Evolutionary conservation across 345 rosid genomes (phyloP).

Genomic region (Populus pruinosa): DNA sequence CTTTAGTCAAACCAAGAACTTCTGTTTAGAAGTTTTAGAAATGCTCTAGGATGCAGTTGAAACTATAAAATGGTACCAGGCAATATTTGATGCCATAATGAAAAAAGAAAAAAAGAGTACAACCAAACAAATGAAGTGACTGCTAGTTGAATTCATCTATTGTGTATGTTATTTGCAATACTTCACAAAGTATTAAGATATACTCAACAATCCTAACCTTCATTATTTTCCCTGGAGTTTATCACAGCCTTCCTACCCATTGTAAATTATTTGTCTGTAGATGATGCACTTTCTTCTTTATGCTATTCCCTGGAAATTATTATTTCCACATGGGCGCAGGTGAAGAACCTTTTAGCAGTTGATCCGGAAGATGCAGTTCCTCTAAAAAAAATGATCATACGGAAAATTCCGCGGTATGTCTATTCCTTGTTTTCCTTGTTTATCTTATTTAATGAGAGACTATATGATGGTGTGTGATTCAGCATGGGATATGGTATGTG

Average conservation of each 20-base stretch:
- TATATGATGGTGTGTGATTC: not conserved
- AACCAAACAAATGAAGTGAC: not conserved
- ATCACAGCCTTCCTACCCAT: not conserved
- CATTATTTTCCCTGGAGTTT: not conserved
- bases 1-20: not conserved
- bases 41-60: not conserved
- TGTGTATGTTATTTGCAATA: not conserved
- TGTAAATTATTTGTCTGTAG: not conserved
- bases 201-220: not conserved
- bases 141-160: not conserved
- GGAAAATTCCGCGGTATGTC: slow-evolving; percentile 82
- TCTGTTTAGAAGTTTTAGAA: not conserved
- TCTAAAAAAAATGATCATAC: slow-evolving; percentile 70
- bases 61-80: not conserved
- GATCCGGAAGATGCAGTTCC: slow-evolving; percentile 71
- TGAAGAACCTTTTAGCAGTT: slow-evolving; percentile 81
- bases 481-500: not conserved
- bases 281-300: not conserved
- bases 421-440: not conserved
- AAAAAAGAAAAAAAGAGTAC: not conserved
- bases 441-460: not conserved
- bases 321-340: slow-evolving; percentile 39
- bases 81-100: not conserved
- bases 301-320: not conserved
- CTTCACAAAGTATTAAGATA: not conserved